Percentiles rank a stretch among this genome's conserved stretches.
Evolutionary conservation across 768 basidiomycete species (phyloP).

Genomic region (Lentinula sp.): DNA sequence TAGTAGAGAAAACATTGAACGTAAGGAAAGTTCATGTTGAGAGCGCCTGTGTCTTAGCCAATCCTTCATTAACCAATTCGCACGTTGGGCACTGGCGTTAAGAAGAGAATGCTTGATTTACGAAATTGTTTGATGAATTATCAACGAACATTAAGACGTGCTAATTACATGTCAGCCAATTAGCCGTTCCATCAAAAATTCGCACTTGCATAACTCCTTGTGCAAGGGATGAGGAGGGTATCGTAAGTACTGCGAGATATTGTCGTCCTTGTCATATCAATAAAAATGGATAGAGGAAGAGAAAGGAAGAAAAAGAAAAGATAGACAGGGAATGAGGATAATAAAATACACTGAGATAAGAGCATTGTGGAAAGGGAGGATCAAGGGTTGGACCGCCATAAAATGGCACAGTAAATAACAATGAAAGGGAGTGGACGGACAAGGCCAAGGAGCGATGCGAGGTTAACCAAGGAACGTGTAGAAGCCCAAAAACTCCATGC

Average conservation of each 20-base stretch:
- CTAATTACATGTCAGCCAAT: neutral
- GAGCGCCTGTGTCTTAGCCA: too few species aligned
- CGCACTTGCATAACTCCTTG: neutral
- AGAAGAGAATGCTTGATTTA: too few species aligned
- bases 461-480: neutral
- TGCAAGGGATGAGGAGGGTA: constrained; percentile 33
- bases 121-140: too few species aligned
- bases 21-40: too few species aligned
- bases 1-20: too few species aligned
- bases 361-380: constrained; percentile 8
- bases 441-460: constrained; percentile 10
- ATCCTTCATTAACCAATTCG: too few species aligned
- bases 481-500: neutral
- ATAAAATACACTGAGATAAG: constrained; percentile 3
- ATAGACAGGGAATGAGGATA: constrained; percentile 17
- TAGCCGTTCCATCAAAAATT: neutral
- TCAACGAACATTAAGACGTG: neutral
- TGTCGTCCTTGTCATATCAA: constrained; percentile 55
- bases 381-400: constrained; percentile 15
- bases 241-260: constrained; percentile 53
- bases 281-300: constrained; percentile 22
- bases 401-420: constrained; percentile 14
- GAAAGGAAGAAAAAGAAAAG: neutral
- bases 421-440: constrained; percentile 13
- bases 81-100: too few species aligned